Evolutionary conservation across 371 early-diverging fungal genomes (phyloP).

Genomic region (Mucor piriformis): DNA sequence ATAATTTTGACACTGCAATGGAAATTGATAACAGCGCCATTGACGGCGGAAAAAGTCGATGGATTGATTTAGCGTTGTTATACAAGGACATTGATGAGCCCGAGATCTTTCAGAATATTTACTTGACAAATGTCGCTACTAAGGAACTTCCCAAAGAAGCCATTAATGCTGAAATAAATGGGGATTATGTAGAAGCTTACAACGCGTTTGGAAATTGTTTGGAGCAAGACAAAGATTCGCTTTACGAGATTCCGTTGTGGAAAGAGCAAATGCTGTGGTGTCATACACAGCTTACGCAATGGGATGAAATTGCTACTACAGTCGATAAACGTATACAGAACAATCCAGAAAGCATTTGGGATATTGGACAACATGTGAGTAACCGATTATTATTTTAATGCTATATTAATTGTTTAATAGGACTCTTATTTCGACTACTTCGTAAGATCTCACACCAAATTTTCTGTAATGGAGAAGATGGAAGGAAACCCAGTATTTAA

Average conservation of each 20-base stretch:
- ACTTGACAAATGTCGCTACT: constrained; percentile 54
- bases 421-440: constrained; percentile 58
- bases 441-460: constrained; percentile 27
- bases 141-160: constrained; percentile 54
- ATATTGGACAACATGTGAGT: not conserved
- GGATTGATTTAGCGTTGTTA: constrained; percentile 64
- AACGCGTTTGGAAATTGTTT: constrained; percentile 44
- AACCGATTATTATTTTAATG: not conserved
- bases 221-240: not conserved
- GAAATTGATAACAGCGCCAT: not conserved
- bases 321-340: constrained; percentile 48
- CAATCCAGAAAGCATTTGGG: constrained; percentile 20
- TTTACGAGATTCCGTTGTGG: constrained; percentile 33
- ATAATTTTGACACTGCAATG: not conserved
- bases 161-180: constrained; percentile 60
- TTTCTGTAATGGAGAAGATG: not conserved
- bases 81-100: constrained; percentile 66
- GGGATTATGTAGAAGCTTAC: constrained; percentile 61
- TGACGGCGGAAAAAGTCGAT: constrained; percentile 12
- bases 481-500: constrained; percentile 57
- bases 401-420: constrained; percentile 8
- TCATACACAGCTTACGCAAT: constrained; percentile 63
- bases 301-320: constrained; percentile 58
- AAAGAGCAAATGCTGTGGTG: constrained; percentile 63
- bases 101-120: constrained; percentile 65